Evolutionary conservation across 176 grass and related monocot species (phyloP), one percentile per base, ranked within the genome.

Genomic region (Echinochloa phyllopogon): DNA sequence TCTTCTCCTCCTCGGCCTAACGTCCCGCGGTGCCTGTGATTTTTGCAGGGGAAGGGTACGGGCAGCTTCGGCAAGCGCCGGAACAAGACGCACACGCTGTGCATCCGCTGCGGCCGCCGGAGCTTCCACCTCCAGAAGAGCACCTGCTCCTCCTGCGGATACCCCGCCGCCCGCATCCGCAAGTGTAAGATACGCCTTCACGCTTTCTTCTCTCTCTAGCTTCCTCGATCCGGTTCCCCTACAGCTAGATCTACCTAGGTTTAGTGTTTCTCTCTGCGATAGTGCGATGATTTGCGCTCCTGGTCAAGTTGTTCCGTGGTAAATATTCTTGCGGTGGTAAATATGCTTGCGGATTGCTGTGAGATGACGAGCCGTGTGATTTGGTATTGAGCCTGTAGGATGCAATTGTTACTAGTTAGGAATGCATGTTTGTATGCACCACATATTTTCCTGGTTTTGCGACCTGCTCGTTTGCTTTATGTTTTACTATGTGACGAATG

Each of bases 61-160:
- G 92, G 95, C 5, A 97, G 92, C 79, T 98, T 98, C 56, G 90
- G 95, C 36, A 98, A 98, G 95, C 84, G 92, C 77, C 91, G 95
- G 78, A 98, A 98, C 89, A 98, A 95, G 92, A 94, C 92, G 49
- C 95, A 98, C 92, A 98, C 95, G 40, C 92, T 98, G 6, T 98
- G 95, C 86, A 77, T 98, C 13, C 87, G 90, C 12, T 98, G 92
- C 72, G 95, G 95, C 23, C 88, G 95, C 76, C 81, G 92, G 51
- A 98, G 95, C 87, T 98, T 98, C 78, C 95, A 98, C 75, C 90
- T 97, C 42, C 95, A 97, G 90, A 97, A 97, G 86, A 94, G 92
- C 84, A 92, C 90, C 52, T 97, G 95, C 81, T 85, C 90, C 43
- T 92, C 95, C 0, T 98, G 95, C 78, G 95, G 90, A 20, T 98